Evolutionary conservation across 345 rosid genomes (phyloP).

Genomic region (Cardiospermum halicacabum): DNA sequence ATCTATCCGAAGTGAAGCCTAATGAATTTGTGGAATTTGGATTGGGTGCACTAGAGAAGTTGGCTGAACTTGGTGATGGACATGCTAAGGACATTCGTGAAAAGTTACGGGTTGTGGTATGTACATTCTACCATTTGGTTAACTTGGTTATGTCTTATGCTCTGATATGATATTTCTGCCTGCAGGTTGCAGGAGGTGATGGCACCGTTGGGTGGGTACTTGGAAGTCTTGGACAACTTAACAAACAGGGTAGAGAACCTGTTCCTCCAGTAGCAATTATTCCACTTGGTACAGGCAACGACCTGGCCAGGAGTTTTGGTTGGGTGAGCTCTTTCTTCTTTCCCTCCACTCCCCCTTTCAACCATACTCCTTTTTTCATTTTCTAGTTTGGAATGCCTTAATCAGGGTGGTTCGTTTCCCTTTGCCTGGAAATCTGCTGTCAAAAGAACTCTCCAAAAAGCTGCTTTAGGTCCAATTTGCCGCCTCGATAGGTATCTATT

Average conservation of each 20-base stretch:
- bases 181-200: conserved; percentile 99
- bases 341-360: conserved; percentile 13
- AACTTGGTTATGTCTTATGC: background rate
- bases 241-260: conserved; percentile 45
- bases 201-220: conserved; percentile 98
- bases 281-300: conserved; percentile 97
- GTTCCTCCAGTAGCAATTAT: conserved; percentile 88
- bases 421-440: conserved; percentile 92
- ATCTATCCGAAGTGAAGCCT: conserved; percentile 75
- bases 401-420: conserved; percentile 95
- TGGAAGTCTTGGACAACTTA: conserved; percentile 72
- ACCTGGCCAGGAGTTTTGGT: conserved; percentile 88
- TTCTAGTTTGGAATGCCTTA: conserved; percentile 20
- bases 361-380: conserved; percentile 14
- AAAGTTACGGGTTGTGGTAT: conserved; percentile 79
- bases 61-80: conserved; percentile 61
- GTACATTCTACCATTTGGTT: too few species aligned
- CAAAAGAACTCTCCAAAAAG: conserved; percentile 69
- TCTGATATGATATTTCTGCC: conserved; percentile 28
- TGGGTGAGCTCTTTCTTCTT: conserved; percentile 57
- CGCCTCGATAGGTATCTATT: conserved; percentile 71
- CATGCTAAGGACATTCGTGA: conserved; percentile 81
- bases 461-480: conserved; percentile 46
- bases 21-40: conserved; percentile 72
- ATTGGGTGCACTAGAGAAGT: conserved; percentile 70